Evolutionary conservation across 257 asterid species (phyloP), one percentile per base, ranked within the genome.

Genomic region (Nicotiana knightiana): DNA sequence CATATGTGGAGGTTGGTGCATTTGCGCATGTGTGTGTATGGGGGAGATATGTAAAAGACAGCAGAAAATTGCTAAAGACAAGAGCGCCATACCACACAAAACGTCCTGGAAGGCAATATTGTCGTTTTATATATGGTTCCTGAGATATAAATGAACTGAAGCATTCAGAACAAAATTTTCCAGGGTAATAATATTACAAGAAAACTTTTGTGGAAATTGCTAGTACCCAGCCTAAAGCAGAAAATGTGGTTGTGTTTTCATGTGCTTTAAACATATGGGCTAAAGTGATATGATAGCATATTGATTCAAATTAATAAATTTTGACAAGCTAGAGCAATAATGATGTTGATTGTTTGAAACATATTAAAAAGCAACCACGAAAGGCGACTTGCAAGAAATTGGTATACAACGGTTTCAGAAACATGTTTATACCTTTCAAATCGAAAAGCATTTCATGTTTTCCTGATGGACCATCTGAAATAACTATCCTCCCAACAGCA

Each of bases 101-200:
- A 95, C 62, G 97, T 93, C 90, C 94, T 87, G 82, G 97, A 95
- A 85, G 99, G 97, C 77, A 92, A 90, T 82, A 93, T 92, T 37
- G 90, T 91, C 37, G 98, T 95, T 90, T 83, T 87, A 89, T 95
- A 93, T 62, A 92, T 88, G 82, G 97, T 95, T 86, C 97, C 97
- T 95, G 94, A 58, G 86, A 83, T 53, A 43, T 57, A 58, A 76
- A 51, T 81, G 80, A 84, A 80, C 26, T 46, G 73, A 62, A 71
- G 63, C 5, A 4, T 26, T 73, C 62, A 73, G 53, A 43, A 51
- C 8, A 73, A 13, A 51, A 7, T 13, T 73, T 48, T 35, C 79
- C 79, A 51, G 53, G 51, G 7, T 24, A 26, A 73, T 26, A 51
- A 15, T 26, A 73, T 73, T 15, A 35, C 79, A 73, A 73, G 26